Conservation (phyloP, 73 alveolate species). For the Paramecium caudatum region DNA sequence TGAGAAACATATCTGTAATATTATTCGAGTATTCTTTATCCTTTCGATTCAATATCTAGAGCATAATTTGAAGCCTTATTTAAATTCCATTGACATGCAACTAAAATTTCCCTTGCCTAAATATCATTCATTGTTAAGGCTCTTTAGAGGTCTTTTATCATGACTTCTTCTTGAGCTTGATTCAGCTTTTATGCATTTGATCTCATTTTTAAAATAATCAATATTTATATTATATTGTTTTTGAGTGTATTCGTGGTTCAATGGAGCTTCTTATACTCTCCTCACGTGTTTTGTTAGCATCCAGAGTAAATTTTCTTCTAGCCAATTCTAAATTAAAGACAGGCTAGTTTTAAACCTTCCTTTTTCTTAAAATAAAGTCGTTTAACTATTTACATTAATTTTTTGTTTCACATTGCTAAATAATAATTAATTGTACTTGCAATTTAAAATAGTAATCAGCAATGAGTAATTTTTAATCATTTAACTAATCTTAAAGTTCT, state of each 20-base stretch:
- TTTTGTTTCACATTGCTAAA: slow-evolving; percentile 12
- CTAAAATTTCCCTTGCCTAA: slow-evolving; percentile 30
- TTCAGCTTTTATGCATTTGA: neutral
- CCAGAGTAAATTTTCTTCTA: slow-evolving; percentile 29
- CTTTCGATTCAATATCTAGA: neutral
- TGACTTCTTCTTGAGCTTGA: slow-evolving; percentile 25
- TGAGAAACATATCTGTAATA: neutral
- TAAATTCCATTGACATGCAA: neutral
- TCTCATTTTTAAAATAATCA: neutral
- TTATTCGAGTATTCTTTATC: neutral
- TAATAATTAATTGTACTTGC: neutral
- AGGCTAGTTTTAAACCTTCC: neutral
- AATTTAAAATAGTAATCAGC: neutral
- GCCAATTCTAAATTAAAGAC: slow-evolving; percentile 30
- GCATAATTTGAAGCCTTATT: neutral
- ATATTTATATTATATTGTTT: slow-evolving; percentile 25
- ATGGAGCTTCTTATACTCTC: neutral
- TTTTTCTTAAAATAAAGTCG: slow-evolving; percentile 11
- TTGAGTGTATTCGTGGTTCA: slow-evolving; percentile 35
- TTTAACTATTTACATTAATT: slow-evolving; percentile 30
- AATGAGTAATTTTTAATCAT: neutral
- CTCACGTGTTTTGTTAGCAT: neutral
- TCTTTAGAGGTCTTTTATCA: neutral
- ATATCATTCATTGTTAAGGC: neutral
- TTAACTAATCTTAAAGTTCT: slow-evolving; percentile 5